Conservation (phyloP, 163 green algal genomes). For the Trebouxiophyceae sp. region DNA sequence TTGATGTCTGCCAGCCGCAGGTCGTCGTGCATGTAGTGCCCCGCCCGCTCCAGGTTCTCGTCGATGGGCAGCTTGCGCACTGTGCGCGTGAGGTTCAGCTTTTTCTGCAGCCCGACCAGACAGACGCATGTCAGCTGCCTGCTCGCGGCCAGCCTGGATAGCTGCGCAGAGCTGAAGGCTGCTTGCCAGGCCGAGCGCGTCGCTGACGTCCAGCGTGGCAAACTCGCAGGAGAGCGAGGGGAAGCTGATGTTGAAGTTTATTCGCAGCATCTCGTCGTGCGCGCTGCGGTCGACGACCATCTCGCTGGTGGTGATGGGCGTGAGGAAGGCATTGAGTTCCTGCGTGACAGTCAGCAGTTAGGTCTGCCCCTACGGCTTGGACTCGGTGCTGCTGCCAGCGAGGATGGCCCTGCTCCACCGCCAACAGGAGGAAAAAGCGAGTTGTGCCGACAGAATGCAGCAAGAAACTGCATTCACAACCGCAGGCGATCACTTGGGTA, state of each 20-base stretch:
- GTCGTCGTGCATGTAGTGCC: constrained; percentile 40
- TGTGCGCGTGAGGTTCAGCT: constrained; percentile 90
- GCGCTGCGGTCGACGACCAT: constrained; percentile 81
- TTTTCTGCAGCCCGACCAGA: constrained; percentile 69
- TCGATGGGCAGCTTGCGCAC: constrained; percentile 81
- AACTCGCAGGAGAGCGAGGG: constrained; percentile 86
- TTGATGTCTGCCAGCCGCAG: constrained; percentile 13
- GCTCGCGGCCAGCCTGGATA: no score
- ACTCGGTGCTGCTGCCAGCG: no score
- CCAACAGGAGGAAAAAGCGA: no score
- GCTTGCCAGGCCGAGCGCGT: constrained; percentile 76
- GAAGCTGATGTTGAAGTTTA: constrained; percentile 94
- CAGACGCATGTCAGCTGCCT: no score
- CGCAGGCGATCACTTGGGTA: no score
- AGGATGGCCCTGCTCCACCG: no score
- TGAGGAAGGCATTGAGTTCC: constrained; percentile 75
- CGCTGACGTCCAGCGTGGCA: constrained; percentile 86
- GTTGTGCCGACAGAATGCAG: no score
- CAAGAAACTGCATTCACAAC: no score
- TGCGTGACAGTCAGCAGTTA: constrained; percentile 24
- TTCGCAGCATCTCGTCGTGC: constrained; percentile 82
- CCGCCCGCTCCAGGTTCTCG: constrained; percentile 37
- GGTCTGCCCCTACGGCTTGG: no score
- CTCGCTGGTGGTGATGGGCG: constrained; percentile 45
- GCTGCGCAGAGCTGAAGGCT: no score